These are phyloP conservation scores for Metrosideros polymorpha DNA, from an alignment of 441 rosid genomes.

Conservation along the genomic window DNA sequence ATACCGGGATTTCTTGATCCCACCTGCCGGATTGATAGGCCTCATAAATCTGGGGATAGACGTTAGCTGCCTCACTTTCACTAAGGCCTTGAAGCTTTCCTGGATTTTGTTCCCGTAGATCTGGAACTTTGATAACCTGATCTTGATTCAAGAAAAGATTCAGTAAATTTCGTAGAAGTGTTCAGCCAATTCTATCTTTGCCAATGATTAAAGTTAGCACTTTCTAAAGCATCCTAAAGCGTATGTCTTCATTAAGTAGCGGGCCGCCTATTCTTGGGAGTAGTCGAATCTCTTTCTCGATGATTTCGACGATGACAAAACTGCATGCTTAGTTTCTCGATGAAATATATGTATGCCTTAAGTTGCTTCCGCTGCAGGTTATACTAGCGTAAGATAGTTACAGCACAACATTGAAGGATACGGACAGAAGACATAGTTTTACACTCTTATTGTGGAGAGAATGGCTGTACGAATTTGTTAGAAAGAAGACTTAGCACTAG, in stretches of 20 bases:
- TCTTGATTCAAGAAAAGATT: background rate
- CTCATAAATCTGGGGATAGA: background rate
- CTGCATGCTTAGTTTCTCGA: background rate
- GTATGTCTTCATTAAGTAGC: background rate
- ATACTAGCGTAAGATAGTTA: background rate
- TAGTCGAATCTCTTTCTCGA: background rate
- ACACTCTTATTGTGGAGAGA: background rate
- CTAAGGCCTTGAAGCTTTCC: background rate
- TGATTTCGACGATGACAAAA: background rate
- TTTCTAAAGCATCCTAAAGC: background rate
- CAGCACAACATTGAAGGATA: background rate
- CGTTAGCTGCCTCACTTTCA: background rate
- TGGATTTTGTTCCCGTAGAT: background rate
- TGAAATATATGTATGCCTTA: background rate
- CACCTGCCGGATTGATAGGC: background rate
- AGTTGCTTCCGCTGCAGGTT: background rate
- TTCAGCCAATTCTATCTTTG: background rate
- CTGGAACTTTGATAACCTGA: background rate
- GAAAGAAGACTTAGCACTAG: background rate
- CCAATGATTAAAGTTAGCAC: background rate
- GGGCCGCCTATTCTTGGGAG: background rate
- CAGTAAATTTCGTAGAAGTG: background rate
- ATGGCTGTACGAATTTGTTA: background rate
- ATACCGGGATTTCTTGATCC: background rate
- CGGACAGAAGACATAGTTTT: background rate